These are phyloP conservation scores for Cytospora mali DNA, from an alignment of 2,329 filamentous ascomycete species.

Conservation along the genomic window DNA sequence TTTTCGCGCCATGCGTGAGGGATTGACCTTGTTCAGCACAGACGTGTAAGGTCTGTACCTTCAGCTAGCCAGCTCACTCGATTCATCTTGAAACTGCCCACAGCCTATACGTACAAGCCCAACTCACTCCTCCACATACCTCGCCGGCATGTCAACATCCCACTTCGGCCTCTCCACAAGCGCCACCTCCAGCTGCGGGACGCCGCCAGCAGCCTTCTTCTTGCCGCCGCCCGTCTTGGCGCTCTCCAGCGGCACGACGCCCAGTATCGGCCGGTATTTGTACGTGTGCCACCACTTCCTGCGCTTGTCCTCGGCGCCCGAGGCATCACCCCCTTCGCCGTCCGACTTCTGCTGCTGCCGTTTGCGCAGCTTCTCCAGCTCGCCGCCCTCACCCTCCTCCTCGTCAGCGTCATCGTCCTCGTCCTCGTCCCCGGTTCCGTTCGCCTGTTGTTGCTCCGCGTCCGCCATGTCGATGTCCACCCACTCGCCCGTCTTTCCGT, in stretches of 20 bases:
- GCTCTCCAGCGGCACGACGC: conserved; percentile 55
- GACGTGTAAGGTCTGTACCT: neutral
- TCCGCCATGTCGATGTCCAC: conserved; percentile 40
- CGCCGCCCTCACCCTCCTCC: conserved; percentile 39
- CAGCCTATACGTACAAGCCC: neutral
- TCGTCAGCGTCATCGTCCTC: conserved; percentile 46
- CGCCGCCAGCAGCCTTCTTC: conserved; percentile 27
- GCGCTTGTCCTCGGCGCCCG: conserved; percentile 31
- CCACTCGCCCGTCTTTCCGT: conserved; percentile 44
- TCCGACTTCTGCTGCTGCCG: conserved; percentile 42
- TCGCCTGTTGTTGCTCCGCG: conserved; percentile 34
- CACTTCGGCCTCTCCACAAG: conserved; percentile 84
- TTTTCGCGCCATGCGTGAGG: neutral
- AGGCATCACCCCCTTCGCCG: conserved; percentile 37
- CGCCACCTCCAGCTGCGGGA: conserved; percentile 70
- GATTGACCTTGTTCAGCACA: neutral
- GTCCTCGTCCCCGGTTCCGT: conserved; percentile 41
- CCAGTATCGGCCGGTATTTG: conserved; percentile 93
- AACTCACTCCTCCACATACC: conserved; percentile 56
- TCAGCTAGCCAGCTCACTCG: neutral
- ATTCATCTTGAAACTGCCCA: no score
- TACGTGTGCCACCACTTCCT: conserved; percentile 75
- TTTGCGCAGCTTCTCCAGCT: conserved; percentile 38
- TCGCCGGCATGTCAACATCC: conserved; percentile 76
- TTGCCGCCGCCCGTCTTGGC: conserved; percentile 32